Conservation (phyloP, 371 early-diverging fungal species). For the Cokeromyces recurvatus region DNA sequence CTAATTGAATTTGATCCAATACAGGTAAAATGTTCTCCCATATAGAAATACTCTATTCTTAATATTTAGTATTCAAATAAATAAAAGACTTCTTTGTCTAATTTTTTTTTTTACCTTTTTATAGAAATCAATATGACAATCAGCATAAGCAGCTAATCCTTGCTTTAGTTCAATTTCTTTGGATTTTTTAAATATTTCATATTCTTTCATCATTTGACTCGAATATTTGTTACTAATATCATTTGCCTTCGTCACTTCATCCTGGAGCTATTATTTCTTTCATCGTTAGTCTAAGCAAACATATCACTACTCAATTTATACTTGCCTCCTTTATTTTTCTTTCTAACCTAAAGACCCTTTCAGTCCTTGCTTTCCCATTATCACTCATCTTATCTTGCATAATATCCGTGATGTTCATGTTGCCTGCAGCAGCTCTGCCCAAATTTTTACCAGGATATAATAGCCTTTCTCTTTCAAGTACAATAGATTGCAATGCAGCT, state of each 20-base stretch:
- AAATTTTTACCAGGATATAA: slow-evolving; percentile 38
- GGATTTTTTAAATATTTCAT: slow-evolving; percentile 70
- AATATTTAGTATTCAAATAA: neutral
- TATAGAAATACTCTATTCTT: slow-evolving; percentile 32
- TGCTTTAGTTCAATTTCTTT: slow-evolving; percentile 79
- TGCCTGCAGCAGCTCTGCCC: slow-evolving; percentile 24
- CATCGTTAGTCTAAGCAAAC: too few relatives aligned
- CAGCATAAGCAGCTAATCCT: slow-evolving; percentile 67
- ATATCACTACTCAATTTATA: too few relatives aligned
- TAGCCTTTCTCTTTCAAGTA: slow-evolving; percentile 58
- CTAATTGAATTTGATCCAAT: slow-evolving; percentile 22
- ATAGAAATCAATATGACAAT: slow-evolving; percentile 80
- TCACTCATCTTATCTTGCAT: slow-evolving; percentile 84
- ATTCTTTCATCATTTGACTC: slow-evolving; percentile 75
- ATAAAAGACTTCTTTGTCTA: neutral
- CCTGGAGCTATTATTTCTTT: slow-evolving; percentile 73
- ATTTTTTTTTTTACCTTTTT: slow-evolving; percentile 51
- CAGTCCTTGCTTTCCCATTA: slow-evolving; percentile 66
- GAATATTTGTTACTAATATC: slow-evolving; percentile 73
- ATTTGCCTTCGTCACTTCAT: slow-evolving; percentile 69
- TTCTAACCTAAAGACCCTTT: slow-evolving; percentile 66
- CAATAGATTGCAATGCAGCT: slow-evolving; percentile 62
- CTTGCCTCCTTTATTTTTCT: slow-evolving; percentile 66
- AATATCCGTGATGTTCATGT: slow-evolving; percentile 62
- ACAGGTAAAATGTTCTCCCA: slow-evolving; percentile 43